A percentile compares a stretch with the other conserved stretches of the same genome.
Evolutionary conservation across 176 grass and related monocot species (phyloP).

Genomic region (Rhynchospora pubera): DNA sequence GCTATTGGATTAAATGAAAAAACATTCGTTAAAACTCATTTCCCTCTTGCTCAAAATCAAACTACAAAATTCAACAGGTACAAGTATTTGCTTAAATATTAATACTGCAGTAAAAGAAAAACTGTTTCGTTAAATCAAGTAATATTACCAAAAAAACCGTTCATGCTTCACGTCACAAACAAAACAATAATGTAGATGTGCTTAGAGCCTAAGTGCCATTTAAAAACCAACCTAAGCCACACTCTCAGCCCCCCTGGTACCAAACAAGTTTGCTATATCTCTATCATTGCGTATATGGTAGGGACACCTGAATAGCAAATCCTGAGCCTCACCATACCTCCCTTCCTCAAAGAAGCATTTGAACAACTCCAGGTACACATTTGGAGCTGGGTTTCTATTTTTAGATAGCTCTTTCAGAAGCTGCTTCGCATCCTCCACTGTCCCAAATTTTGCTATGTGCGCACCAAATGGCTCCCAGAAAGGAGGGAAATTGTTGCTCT

Average conservation of each 20-base stretch:
- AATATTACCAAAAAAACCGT: not conserved
- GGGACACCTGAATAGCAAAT: slow-evolving; percentile 76
- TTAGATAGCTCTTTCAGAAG: slow-evolving; percentile 61
- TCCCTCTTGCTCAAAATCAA: not conserved
- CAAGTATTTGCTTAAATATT: not conserved
- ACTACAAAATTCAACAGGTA: not conserved
- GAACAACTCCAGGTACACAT: slow-evolving; percentile 55
- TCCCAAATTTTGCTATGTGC: slow-evolving; percentile 64
- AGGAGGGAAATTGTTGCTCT: slow-evolving; percentile 46
- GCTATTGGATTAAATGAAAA: not conserved
- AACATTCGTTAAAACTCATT: not conserved
- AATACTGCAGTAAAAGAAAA: not conserved
- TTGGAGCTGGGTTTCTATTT: slow-evolving; percentile 30
- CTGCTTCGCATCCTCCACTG: slow-evolving; percentile 54
- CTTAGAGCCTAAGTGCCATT: not conserved
- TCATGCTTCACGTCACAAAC: not conserved
- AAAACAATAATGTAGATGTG: not conserved
- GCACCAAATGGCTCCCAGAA: slow-evolving; percentile 56
- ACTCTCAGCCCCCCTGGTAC: slow-evolving; percentile 34
- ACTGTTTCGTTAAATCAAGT: not conserved
- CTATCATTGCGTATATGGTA: slow-evolving; percentile 60
- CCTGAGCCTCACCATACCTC: slow-evolving; percentile 69
- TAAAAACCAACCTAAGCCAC: slow-evolving; percentile 14
- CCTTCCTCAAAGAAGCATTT: slow-evolving; percentile 64
- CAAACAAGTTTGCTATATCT: slow-evolving; percentile 56